Percentiles rank a stretch among this genome's conserved stretches.
Evolutionary conservation across 352 stramenopile species (phyloP).

Genomic region (Plasmopara halstedii): DNA sequence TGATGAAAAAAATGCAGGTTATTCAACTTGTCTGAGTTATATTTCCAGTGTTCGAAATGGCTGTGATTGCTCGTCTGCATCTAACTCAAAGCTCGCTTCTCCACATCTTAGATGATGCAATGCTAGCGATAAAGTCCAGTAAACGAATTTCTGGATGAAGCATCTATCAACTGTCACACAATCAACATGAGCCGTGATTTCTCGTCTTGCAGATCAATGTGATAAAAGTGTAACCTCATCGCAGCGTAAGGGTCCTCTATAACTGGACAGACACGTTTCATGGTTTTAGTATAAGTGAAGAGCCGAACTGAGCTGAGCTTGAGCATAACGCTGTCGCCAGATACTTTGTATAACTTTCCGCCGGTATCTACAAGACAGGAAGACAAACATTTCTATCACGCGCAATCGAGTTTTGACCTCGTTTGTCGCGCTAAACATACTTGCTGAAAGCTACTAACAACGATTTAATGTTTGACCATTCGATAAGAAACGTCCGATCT

Average conservation of each 20-base stretch:
- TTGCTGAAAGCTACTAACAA: conserved; percentile 26
- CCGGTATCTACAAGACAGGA: conserved; percentile 12
- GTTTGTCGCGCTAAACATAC: conserved; percentile 20
- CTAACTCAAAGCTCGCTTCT: conserved; percentile 23
- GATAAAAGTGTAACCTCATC: conserved; percentile 1
- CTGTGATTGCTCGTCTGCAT: conserved; percentile 1
- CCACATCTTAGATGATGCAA: too few relatives aligned
- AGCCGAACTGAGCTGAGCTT: conserved; percentile 3
- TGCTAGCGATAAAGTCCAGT: too few relatives aligned
- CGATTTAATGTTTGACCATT: conserved; percentile 29
- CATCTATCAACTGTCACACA: too few relatives aligned
- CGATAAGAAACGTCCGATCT: conserved; percentile 42
- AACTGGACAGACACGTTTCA: conserved; percentile 6
- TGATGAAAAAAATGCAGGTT: conserved; percentile 1
- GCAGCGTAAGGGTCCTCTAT: conserved; percentile 23
- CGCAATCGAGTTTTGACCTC: conserved; percentile 10
- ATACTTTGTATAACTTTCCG: conserved; percentile 21
- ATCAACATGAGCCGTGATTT: too few relatives aligned
- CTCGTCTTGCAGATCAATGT: too few relatives aligned
- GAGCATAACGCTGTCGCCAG: conserved; percentile 19
- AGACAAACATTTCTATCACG: conserved; percentile 13
- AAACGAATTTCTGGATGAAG: too few relatives aligned
- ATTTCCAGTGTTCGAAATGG: conserved; percentile 7
- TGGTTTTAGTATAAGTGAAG: not conserved
- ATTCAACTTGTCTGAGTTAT: conserved; percentile 2